Evolutionary conservation across 805 yeast species (phyloP), one percentile per base, ranked within the genome.

Genomic region (Teunomyces cretensis): DNA sequence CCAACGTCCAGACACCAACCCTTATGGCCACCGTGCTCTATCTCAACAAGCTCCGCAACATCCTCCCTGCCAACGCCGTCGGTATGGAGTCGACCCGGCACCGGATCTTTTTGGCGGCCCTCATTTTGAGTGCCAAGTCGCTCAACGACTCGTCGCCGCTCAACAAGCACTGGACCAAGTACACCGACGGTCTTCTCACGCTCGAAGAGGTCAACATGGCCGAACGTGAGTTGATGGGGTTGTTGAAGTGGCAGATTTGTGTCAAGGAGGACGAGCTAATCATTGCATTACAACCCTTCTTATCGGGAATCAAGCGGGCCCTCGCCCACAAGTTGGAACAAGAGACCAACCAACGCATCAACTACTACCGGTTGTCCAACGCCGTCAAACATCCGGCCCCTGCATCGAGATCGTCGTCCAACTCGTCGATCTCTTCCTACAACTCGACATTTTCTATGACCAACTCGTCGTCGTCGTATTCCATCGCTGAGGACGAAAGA

Each of bases 1-100:
- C 97, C 6, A 90, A 91, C 62, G 98, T 92, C 33, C 96, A 90
- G 67, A 87, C 96, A 3, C 89, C 97, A 30, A 92, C 98, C 0
- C 75, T 92, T 51, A 92, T 94, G 98, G 84, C 97, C 15, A 79
- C 96, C 4, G 74, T 91, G 44, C 91, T 90, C 12, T 92, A 88
- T 63, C 72, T 92, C 49, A 82, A 84, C 44, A 84, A 89, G 53
- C 74, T 94, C 55, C 80, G 92, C 54, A 77, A 80, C 43, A 75
- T 85, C 6, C 76, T 92, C 43, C 98, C 98, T 2, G 80, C 88
- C 24, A 86, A 87, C 62, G 94, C 96, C 9, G 80, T 85, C 47
- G 98, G 98, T 13, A 89, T 91, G 77, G 89, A 81, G 48, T 86
- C 97, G 43, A 90, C 98, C 7, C 80, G 95, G 60, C 99, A 92